Conservation (phyloP, 2,329 filamentous ascomycete genomes). For the Pestalotiopsis sp. region DNA sequence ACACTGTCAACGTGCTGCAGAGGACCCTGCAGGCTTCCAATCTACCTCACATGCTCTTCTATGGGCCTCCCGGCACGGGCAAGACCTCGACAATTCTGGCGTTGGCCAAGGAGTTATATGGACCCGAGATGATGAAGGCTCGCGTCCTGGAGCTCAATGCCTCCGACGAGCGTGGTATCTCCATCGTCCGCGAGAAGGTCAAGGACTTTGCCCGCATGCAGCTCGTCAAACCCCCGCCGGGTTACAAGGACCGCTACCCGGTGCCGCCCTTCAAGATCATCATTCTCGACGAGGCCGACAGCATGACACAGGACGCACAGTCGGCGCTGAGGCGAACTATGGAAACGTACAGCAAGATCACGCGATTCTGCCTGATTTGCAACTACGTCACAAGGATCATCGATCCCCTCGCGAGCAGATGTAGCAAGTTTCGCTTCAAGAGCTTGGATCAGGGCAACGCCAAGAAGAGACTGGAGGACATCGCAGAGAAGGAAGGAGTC, state of each 20-base stretch:
- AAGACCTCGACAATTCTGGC: conserved; percentile 98
- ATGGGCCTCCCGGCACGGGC: conserved; percentile 93
- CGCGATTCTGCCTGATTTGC: conserved; percentile 94
- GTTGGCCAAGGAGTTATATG: conserved; percentile 95
- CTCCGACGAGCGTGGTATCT: conserved; percentile 97
- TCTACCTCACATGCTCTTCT: conserved; percentile 98
- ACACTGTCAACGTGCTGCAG: conserved; percentile 91
- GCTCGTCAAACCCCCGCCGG: conserved; percentile 77
- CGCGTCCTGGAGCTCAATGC: conserved; percentile 99
- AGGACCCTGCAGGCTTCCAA: conserved; percentile 94
- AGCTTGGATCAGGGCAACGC: conserved; percentile 87
- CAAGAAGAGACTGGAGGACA: conserved; percentile 76
- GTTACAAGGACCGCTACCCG: conserved; percentile 74
- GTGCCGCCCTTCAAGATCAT: conserved; percentile 99
- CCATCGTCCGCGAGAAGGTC: conserved; percentile 95
- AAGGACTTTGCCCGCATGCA: conserved; percentile 98
- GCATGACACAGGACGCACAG: conserved; percentile 98
- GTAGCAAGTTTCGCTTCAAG: conserved; percentile 98
- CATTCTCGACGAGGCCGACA: conserved; percentile 96
- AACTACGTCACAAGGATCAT: conserved; percentile 99
- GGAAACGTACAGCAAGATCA: conserved; percentile 97
- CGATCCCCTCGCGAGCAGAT: conserved; percentile 89
- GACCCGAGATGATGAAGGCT: conserved; percentile 87
- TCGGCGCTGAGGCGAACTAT: conserved; percentile 91
- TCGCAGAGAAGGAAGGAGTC: conserved; percentile 80